phyloP scores from a whole-genome alignment of 2,329 filamentous ascomycete genomes.

The Cladosporium sp. region DNA sequence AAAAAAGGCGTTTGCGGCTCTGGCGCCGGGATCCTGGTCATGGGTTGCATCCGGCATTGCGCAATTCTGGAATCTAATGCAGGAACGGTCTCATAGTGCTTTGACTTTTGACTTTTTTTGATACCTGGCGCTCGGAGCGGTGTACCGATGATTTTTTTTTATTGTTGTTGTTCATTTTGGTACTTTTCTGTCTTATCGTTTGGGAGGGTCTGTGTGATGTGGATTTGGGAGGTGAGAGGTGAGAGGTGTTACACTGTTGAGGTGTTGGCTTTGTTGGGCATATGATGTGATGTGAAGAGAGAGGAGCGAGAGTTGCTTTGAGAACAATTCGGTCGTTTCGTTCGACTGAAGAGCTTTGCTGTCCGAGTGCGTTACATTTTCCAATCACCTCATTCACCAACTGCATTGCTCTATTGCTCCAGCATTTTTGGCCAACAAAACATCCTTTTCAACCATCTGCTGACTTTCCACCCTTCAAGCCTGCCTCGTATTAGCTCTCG shows the following conservation, averaged over 20 bases:
- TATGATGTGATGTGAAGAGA: not conserved
- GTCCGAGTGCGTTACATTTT: no score
- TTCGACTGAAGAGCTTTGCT: no score
- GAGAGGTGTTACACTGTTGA: not conserved
- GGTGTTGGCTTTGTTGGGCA: not conserved
- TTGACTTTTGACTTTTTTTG: not conserved
- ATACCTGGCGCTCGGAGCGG: not conserved
- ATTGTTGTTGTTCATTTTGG: not conserved
- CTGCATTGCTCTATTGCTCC: no score
- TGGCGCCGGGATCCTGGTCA: not conserved
- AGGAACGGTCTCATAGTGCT: slow-evolving; percentile 11
- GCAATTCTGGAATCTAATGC: slow-evolving; percentile 18
- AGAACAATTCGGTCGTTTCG: no score
- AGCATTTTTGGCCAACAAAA: no score
- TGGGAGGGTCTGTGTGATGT: not conserved
- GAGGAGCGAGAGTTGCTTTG: no score
- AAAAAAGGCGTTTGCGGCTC: slow-evolving; percentile 15
- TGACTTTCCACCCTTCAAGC: no score
- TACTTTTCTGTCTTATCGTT: not conserved
- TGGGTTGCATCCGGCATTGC: slow-evolving; percentile 14
- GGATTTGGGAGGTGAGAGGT: not conserved
- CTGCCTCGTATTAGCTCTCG: no score
- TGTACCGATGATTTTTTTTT: not conserved
- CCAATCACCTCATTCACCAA: no score
- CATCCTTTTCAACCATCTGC: no score